Conservation (phyloP, 768 basidiomycete genomes). For the Naganishia friedmannii region DNA sequence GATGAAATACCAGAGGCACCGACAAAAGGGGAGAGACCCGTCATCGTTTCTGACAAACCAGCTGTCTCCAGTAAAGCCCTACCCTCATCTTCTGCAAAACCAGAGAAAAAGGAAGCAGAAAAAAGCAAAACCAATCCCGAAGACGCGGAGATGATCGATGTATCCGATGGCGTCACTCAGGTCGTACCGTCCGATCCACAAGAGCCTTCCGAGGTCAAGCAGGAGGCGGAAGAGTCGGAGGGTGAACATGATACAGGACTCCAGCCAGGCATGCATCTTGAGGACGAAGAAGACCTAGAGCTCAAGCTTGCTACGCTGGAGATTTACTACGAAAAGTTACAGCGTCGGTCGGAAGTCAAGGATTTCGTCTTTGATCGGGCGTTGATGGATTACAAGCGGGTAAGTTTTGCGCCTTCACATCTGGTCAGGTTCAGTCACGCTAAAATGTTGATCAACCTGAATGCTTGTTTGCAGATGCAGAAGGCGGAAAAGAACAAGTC, state of each 20-base stretch:
- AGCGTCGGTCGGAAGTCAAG: slow-evolving; percentile 79
- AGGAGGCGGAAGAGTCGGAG: slow-evolving; percentile 24
- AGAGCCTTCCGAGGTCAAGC: slow-evolving; percentile 12
- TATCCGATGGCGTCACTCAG: not conserved
- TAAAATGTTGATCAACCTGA: not conserved
- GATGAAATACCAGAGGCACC: slow-evolving; percentile 62
- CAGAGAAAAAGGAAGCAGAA: slow-evolving; percentile 36
- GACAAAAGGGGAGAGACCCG: slow-evolving; percentile 24
- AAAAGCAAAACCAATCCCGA: slow-evolving; percentile 6
- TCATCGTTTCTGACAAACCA: not conserved
- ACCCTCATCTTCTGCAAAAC: slow-evolving; percentile 22
- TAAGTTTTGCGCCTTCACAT: slow-evolving; percentile 50
- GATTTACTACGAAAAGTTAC: slow-evolving; percentile 84
- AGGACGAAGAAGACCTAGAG: slow-evolving; percentile 74
- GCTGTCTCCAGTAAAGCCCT: slow-evolving; percentile 19
- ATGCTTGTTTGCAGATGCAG: slow-evolving; percentile 64
- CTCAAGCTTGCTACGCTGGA: slow-evolving; percentile 87
- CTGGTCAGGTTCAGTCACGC: not conserved
- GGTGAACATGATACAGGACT: slow-evolving; percentile 36
- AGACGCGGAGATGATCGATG: slow-evolving; percentile 9
- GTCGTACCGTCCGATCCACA: slow-evolving; percentile 13
- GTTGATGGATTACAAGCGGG: slow-evolving; percentile 90
- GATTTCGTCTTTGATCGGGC: slow-evolving; percentile 87
- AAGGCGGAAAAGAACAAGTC: slow-evolving; percentile 84
- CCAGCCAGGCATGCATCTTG: slow-evolving; percentile 56